Conservation (phyloP, 495 filamentous ascomycete genomes). For the Sordaria brevicollis region DNA sequence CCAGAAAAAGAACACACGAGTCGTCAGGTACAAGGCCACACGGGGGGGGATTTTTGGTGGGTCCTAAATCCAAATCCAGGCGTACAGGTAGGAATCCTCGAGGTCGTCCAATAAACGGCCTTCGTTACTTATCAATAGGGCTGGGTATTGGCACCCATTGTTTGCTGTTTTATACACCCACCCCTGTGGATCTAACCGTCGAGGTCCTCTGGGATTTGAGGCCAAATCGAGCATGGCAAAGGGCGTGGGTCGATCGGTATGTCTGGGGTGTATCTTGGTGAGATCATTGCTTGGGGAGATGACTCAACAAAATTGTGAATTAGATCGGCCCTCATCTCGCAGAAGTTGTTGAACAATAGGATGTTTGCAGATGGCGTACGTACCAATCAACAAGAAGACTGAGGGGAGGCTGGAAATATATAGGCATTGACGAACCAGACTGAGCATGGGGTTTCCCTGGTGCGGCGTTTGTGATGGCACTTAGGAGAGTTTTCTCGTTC, state of each 20-base stretch:
- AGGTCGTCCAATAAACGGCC: not conserved
- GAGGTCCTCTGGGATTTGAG: not conserved
- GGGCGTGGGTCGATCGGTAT: not conserved
- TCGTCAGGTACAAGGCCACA: not conserved
- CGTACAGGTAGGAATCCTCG: not conserved
- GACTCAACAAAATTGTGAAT: not conserved
- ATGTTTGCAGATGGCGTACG: too few relatives aligned
- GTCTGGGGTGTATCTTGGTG: not conserved
- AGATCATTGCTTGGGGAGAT: not conserved
- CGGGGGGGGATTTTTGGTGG: not conserved
- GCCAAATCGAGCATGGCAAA: not conserved
- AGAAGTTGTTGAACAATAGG: not conserved
- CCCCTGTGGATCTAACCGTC: not conserved
- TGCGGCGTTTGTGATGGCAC: too few relatives aligned
- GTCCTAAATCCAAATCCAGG: not conserved
- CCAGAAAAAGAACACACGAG: too few relatives aligned
- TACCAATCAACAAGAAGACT: too few relatives aligned
- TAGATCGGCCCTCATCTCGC: too few relatives aligned
- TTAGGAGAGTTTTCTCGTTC: too few relatives aligned
- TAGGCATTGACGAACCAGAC: too few relatives aligned
- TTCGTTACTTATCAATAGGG: not conserved
- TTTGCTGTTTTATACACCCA: not conserved
- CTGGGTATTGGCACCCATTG: not conserved
- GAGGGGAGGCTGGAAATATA: too few relatives aligned
- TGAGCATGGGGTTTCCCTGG: too few relatives aligned